Percentiles rank a stretch among this genome's conserved stretches.
Evolutionary conservation across 176 grass and related monocot genomes (phyloP).

Genomic region (Miscanthus lutarioriparius): DNA sequence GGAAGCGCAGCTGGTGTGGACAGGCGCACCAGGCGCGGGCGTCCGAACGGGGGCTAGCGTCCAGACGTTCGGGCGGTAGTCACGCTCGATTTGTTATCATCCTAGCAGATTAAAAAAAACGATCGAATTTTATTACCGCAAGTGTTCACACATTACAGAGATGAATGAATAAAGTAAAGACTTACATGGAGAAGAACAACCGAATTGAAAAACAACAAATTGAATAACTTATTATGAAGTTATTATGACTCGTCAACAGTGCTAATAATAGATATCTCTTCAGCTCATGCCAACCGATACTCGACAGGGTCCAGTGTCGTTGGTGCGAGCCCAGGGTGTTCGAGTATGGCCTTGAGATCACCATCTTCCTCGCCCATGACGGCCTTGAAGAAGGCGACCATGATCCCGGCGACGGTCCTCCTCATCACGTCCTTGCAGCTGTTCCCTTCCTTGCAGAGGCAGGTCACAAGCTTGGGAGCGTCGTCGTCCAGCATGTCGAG

Average conservation of each 20-base stretch:
- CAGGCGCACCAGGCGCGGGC: no score
- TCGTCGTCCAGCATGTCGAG: conserved; percentile 62
- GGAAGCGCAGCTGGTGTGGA: no score
- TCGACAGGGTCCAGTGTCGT: conserved; percentile 47
- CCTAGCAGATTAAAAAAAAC: no score
- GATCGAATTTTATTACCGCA: not conserved
- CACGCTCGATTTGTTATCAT: no score
- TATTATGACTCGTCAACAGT: no score
- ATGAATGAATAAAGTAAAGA: not conserved
- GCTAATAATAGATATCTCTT: not conserved
- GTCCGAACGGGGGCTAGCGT: no score
- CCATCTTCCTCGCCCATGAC: conserved; percentile 10
- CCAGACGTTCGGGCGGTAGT: no score
- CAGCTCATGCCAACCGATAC: not conserved
- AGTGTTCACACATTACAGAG: not conserved
- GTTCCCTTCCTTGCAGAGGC: conserved; percentile 51
- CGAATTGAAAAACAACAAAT: no score
- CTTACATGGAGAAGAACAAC: no score
- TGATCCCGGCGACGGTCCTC: conserved; percentile 48
- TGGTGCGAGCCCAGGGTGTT: conserved; percentile 39
- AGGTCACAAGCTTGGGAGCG: conserved; percentile 37
- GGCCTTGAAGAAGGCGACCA: conserved; percentile 47
- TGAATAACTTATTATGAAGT: no score
- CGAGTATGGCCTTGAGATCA: conserved; percentile 43
- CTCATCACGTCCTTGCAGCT: conserved; percentile 51